A percentile compares a stretch with the other conserved stretches of the same genome.
Evolutionary conservation across 2,329 filamentous ascomycete genomes (phyloP).

Genomic region (Colletotrichum melonis): DNA sequence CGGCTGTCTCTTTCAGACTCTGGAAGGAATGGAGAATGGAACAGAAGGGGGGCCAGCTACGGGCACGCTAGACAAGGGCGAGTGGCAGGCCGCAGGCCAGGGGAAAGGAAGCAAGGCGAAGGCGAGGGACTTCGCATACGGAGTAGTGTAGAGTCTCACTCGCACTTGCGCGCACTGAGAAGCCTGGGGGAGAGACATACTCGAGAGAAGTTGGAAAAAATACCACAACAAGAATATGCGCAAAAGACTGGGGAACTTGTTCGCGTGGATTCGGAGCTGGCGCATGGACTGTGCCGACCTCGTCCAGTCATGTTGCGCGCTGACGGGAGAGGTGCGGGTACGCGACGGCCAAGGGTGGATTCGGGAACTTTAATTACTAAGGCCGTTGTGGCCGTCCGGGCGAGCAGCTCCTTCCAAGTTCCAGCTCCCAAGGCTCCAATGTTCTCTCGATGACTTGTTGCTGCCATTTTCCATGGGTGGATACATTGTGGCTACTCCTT

Average conservation of each 20-base stretch:
- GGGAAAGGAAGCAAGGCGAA: background rate
- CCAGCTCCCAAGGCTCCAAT: no score
- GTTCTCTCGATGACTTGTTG: background rate
- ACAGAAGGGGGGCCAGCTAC: slow-evolving; percentile 19
- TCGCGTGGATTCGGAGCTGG: slow-evolving; percentile 36
- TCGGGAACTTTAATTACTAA: slow-evolving; percentile 37
- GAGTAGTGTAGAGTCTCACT: background rate
- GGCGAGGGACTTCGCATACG: background rate
- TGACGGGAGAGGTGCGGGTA: background rate
- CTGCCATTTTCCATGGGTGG: background rate
- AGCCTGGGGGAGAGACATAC: background rate
- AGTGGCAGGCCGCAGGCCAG: slow-evolving; percentile 8
- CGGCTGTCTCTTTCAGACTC: slow-evolving; percentile 1
- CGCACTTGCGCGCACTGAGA: background rate
- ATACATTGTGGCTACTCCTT: background rate
- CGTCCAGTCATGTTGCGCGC: slow-evolving; percentile 3
- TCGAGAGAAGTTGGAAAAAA: background rate
- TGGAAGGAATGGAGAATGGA: slow-evolving; percentile 31
- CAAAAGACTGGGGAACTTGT: slow-evolving; percentile 26
- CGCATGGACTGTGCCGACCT: slow-evolving; percentile 8
- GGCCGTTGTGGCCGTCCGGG: slow-evolving; percentile 8
- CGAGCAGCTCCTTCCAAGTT: background rate
- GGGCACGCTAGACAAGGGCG: slow-evolving; percentile 24
- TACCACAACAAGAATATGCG: background rate
- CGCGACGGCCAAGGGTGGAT: slow-evolving; percentile 24